Evolutionary conservation across 140 eudicot genomes (phyloP).

Genomic region (Ambrosia hybrid): DNA sequence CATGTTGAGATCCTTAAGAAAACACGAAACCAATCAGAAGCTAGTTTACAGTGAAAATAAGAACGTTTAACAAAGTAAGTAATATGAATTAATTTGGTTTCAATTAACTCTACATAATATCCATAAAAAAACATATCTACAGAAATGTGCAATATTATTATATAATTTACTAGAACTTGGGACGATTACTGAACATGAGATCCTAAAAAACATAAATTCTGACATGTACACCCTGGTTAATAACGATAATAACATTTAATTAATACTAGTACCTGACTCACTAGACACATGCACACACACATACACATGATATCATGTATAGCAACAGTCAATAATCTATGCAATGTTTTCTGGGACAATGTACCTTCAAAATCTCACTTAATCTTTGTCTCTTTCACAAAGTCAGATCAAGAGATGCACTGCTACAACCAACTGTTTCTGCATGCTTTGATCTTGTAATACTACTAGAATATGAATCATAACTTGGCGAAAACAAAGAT

Average conservation of each 20-base stretch:
- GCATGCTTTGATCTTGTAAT: conserved; percentile 37
- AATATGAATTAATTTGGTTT: background rate
- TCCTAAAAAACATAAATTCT: conserved; percentile 27
- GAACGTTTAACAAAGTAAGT: background rate
- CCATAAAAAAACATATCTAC: conserved; percentile 7
- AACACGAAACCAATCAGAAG: too few relatives aligned
- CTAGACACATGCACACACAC: conserved; percentile 15
- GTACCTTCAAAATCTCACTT: conserved; percentile 68
- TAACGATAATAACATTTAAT: conserved; percentile 24
- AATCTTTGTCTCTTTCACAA: conserved; percentile 70
- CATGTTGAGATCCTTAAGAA: too few relatives aligned
- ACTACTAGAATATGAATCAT: conserved; percentile 35
- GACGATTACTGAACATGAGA: conserved; percentile 9
- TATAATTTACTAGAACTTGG: conserved; percentile 16
- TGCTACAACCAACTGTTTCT: conserved; percentile 38
- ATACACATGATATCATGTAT: background rate
- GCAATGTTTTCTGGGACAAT: conserved; percentile 36
- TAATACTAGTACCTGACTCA: conserved; percentile 12
- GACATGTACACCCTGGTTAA: conserved; percentile 31
- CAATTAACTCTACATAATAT: conserved; percentile 1
- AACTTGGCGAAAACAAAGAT: conserved; percentile 52
- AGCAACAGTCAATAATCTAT: conserved; percentile 34
- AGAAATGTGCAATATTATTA: background rate
- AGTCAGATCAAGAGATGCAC: conserved; percentile 68
- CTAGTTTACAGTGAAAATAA: background rate